Evolutionary conservation across 805 yeast species (phyloP), one percentile per base, ranked within the genome.

Genomic region (Komagataella pastoris): DNA sequence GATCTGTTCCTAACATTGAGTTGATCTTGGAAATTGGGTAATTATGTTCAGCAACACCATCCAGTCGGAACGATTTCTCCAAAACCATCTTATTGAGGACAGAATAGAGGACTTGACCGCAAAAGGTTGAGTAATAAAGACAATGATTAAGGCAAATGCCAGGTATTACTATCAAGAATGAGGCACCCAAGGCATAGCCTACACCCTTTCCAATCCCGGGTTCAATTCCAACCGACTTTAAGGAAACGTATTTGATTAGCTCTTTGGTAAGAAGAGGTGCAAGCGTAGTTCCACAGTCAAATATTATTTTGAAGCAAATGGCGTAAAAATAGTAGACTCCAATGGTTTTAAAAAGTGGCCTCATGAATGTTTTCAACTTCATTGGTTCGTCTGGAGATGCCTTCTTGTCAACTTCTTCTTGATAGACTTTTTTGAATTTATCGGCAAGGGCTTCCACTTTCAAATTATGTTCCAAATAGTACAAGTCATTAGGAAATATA

Each of bases 1-100:
- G 69, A 62, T 89, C 97, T 2, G 95, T 81, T 55, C 93, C 86
- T 63, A 88, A 76, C 63, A 88, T 66, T 7, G 89, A 80, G 30
- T 95, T 86, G 52, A 89, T 75, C 54, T 76, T 79, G 47, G 91
- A 83, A 23, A 79, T 73, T 1, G 95, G 81, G 59, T 68, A 86
- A 54, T 75, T 70, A 55, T 76, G 75, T 51, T 75, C 75, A 2
- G 90, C 76, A 49, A 70, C 71, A 8, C 80, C 74, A 53, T 81
- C 77, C 14, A 88, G 68, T 51, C 62, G 70, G 57, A 87, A 77
- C 10, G 90, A 75, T 63, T 89, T 89, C 52, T 77, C 77, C 54
- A 85, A 72, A 18, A 87, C 71, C 6, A 84, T 81, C 54, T 85
- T 83, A 3, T 88, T 85, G 52, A 88, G 65, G 2, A 83, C 75